Evolutionary conservation across 2,329 filamentous ascomycete genomes (phyloP), one percentile per base, ranked within the genome.

Genomic region (Verticillium klebahnii): DNA sequence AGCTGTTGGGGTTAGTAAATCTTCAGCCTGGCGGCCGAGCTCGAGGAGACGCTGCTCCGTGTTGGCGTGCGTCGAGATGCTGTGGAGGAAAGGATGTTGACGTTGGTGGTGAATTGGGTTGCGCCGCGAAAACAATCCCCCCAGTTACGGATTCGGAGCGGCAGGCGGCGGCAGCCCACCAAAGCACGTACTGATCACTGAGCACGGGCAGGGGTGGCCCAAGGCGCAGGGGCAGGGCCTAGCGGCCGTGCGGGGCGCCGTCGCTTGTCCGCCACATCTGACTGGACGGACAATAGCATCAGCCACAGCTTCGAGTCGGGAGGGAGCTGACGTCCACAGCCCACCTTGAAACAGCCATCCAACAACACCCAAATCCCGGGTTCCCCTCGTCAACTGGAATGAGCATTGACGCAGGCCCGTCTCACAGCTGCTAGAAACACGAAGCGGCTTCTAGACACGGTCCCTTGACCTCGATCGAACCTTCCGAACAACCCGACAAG

Each of bases 21-120:
- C 45, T 50, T 50, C 23, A 45, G 39, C 58, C 57, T 34, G 55
- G 31, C 58, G 45, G 58, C 25, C 45, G 58, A 32, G 58, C 45
- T 59, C 19, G 58, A 25, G 15, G 25, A 15, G 40, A 52, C 34
- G 58, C 23, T 58, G 34, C 58, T 59, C 58, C 57, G 37, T 17
- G 12, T 50, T 25, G 39, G 12, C 58, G 40, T 23, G 19, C 29
- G 45, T 59, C 63, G 61, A 29, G 36, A 19, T 64, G 45, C 19
- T 50, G 45, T n/a, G 45, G 5, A 23, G 29, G 45, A n/a, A 25
- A 50, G 45, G 57, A 67, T 68, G 55, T 69, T 73, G 60, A 67
- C 60, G 25, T 64, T 60, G 60, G 65, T 39, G 65, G 25, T 50
- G 45, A 50, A 57, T 59, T 65, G 58, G 56, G 25, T 64, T 52